Percentiles rank a stretch among this genome's conserved stretches.
These are phyloP conservation scores for Lophiotrema nucula DNA, from an alignment of 495 filamentous ascomycete species.

Conservation along the genomic window DNA sequence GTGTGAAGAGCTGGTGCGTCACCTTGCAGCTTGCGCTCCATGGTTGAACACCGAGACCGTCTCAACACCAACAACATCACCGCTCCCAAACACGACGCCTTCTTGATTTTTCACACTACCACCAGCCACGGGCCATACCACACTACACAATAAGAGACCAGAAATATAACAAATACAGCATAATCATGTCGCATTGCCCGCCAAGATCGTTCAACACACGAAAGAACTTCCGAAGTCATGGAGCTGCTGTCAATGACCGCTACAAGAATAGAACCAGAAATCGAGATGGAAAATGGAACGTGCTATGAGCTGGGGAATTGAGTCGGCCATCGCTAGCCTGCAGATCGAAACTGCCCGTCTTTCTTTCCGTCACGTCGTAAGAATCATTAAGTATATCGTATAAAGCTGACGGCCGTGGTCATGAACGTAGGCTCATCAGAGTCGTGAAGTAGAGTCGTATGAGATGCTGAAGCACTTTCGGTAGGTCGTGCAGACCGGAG, in stretches of 20 bases:
- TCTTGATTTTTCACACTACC: too few species aligned
- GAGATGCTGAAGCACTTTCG: too few species aligned
- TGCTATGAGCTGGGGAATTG: slow-evolving; percentile 35
- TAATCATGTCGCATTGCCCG: background rate
- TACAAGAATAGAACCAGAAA: slow-evolving; percentile 19
- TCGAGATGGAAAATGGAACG: slow-evolving; percentile 18
- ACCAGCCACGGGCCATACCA: too few species aligned
- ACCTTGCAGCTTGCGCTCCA: too few species aligned
- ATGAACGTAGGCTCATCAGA: slow-evolving; percentile 31
- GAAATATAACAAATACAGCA: too few species aligned
- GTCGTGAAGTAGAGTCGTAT: slow-evolving; percentile 30
- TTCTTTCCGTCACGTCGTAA: slow-evolving; percentile 39
- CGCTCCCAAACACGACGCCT: too few species aligned
- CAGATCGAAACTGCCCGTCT: slow-evolving; percentile 36
- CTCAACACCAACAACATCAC: too few species aligned
- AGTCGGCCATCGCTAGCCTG: slow-evolving; percentile 40
- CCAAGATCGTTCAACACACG: slow-evolving; percentile 3
- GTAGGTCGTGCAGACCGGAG: too few species aligned
- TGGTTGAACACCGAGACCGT: too few species aligned
- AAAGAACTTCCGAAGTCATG: too few species aligned
- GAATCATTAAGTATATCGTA: slow-evolving; percentile 38
- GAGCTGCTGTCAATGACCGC: slow-evolving; percentile 21
- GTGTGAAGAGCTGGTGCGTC: too few species aligned
- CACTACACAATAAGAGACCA: too few species aligned
- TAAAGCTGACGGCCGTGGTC: slow-evolving; percentile 35